Conservation (phyloP, 768 basidiomycete genomes). For the Chalciporus chontae region DNA sequence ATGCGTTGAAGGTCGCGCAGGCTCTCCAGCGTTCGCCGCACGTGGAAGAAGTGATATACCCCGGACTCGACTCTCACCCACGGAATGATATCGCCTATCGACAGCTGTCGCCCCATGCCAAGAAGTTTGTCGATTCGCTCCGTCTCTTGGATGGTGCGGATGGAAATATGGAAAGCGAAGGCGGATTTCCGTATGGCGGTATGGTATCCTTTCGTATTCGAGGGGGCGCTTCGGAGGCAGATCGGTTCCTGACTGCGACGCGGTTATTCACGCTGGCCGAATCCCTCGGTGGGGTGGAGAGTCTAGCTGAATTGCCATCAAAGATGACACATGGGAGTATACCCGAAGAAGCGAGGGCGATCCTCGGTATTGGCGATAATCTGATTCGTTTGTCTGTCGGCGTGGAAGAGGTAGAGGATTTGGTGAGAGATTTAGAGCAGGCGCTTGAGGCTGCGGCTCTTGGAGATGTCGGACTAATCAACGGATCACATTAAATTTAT, state of each 20-base stretch:
- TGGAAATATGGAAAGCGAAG: conserved; percentile 23
- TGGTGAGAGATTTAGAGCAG: conserved; percentile 42
- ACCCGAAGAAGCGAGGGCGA: conserved; percentile 59
- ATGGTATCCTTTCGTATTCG: conserved; percentile 76
- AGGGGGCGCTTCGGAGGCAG: conserved; percentile 51
- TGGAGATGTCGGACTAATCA: not conserved
- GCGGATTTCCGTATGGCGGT: conserved; percentile 85
- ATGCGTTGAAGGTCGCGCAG: conserved; percentile 73
- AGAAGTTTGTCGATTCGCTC: conserved; percentile 51
- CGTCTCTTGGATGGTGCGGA: conserved; percentile 26
- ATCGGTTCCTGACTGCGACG: conserved; percentile 62
- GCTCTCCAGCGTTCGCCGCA: conserved; percentile 50
- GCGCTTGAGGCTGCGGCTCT: conserved; percentile 21
- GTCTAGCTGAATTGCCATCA: conserved; percentile 81
- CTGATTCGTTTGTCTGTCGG: conserved; percentile 82
- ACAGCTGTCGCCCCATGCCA: conserved; percentile 67
- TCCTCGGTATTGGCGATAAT: conserved; percentile 74
- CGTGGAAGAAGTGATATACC: conserved; percentile 85
- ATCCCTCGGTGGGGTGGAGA: conserved; percentile 90
- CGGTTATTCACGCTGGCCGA: conserved; percentile 81
- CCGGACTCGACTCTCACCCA: conserved; percentile 68
- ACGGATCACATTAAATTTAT: not conserved
- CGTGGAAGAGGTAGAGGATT: conserved; percentile 82
- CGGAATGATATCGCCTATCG: conserved; percentile 61
- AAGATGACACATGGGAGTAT: conserved; percentile 87